These are phyloP conservation scores for Mycena citricolor DNA, from an alignment of 1,284 basidiomycete species.

Conservation along the genomic window DNA sequence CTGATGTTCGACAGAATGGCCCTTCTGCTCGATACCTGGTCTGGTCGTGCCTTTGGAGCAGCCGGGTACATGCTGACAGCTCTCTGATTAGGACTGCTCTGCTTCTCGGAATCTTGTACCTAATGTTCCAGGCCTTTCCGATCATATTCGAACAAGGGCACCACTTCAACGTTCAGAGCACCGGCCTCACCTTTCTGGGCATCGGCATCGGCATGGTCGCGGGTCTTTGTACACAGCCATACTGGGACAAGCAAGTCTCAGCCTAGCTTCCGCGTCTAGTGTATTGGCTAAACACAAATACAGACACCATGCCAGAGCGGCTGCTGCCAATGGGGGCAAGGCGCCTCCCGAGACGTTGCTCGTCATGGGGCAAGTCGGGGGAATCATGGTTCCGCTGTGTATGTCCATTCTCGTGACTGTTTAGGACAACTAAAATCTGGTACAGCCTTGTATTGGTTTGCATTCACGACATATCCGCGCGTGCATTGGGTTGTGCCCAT, in stretches of 20 bases:
- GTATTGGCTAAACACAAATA: conserved; percentile 23
- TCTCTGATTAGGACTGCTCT: conserved; percentile 42
- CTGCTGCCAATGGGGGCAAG: conserved; percentile 41
- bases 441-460: conserved; percentile 66
- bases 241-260: conserved; percentile 55
- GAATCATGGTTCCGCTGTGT: conserved; percentile 64
- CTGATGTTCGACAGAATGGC: conserved; percentile 75
- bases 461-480: conserved; percentile 64
- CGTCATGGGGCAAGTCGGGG: conserved; percentile 68
- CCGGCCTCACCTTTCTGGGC: conserved; percentile 71
- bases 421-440: not conserved
- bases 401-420: conserved; percentile 4
- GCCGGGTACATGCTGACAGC: not conserved
- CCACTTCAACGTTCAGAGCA: conserved; percentile 58
- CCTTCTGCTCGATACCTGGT: conserved; percentile 67
- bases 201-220: conserved; percentile 69
- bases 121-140: conserved; percentile 71
- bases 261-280: conserved; percentile 29
- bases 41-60: conserved; percentile 12
- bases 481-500: conserved; percentile 78
- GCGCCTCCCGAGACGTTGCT: conserved; percentile 72
- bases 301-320: conserved; percentile 48
- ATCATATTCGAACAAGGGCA: conserved; percentile 66
- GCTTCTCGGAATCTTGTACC: conserved; percentile 75
- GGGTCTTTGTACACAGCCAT: conserved; percentile 55